Base-by-base conservation (phyloP, 805 yeast genomes). In the Candida stauntonica region DNA sequence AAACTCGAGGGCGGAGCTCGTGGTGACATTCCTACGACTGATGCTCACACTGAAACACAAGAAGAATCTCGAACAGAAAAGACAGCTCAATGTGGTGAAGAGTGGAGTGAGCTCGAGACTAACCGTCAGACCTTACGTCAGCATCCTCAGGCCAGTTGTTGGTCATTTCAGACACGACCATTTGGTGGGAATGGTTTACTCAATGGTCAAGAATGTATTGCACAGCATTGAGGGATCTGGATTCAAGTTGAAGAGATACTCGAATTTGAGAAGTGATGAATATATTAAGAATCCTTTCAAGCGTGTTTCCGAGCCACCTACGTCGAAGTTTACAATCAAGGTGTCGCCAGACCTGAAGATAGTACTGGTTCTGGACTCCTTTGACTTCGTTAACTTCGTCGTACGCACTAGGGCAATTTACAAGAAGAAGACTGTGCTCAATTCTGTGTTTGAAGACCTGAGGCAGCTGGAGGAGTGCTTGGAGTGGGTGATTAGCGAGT, bases 101-200 rank as follows among this genome's bases (percentile, higher is more conserved):
- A 18, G 18, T 17, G 26, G 30, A 17, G 21, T 23, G 24, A 29
- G 24, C 14, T 21, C 34, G 5, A 38, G 38, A 5, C 23, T 43
- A 4, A 49, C 45, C 18, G 47, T 58, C 21, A 66, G 65, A 36
- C 61, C 71, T 11, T 71, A 70, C 38, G 67, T 73, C 3, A 56
- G 71, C 38, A 63, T 79, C 16, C 58, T 79, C 16, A 59, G 79
- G 26, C 83, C 86, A 2, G 54, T 79, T 29, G 64, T 79, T 26
- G 82, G 82, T 5, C 74, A 75, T 46, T 68, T 75, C 42, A 68
- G 72, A 41, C 86, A 79, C 48, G 77, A 76, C 45, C 47, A 62
- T 26, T 60, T 67, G 35, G 44, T 75, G 11, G 52, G 55, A 7
- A 41, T 44, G 30, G 23, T 54, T 1, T 42, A 51, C 17, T 29